Evolutionary conservation across 1,284 basidiomycete genomes (phyloP), one percentile per base, ranked within the genome.

Genomic region (Boletus semigastroideus): DNA sequence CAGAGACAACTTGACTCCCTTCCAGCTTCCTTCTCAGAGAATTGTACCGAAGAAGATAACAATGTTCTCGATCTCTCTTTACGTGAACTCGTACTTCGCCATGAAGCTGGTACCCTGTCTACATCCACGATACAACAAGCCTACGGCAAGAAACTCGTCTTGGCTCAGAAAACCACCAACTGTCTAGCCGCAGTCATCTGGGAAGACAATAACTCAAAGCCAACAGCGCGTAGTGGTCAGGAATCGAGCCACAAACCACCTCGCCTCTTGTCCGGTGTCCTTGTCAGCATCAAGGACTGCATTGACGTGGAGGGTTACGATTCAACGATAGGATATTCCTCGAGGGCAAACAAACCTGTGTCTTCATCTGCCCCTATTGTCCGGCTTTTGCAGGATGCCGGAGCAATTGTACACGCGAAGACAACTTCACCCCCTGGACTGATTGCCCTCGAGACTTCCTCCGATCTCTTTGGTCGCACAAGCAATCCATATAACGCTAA

Each of bases 331-430:
- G 81, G 82, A 3, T 81, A 78, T 55, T 77, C 79, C 0, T 66
- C 67, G 30, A 69, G 66, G 51, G 70, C 64, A 39, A 70, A 71
- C 52, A 59, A 71, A 16, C 78, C 78, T 0, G 70, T 69, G 0
- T 41, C 55, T 5, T 57, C 65, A 1, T 69, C 72, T 8, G 67
- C 71, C 8, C 62, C 72, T 2, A 73, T 82, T 12, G 77, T 79
- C 22, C 66, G 70, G 36, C 68, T 79, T 17, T 68, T 77, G 42
- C 71, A 71, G 40, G 61, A 70, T 16, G 75, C 73, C 0, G 83
- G 83, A 0, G 83, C 76, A 0, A 73, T 83, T 16, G 65, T 73
- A 0, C 76, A 79, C 56, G 77, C 71, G 61, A 84, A 84, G 62
- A 84, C 81, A 17, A 79, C 79, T 46, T 62, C 58, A 11, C 64